phyloP scores from a whole-genome alignment of 257 asterid species.

The Nicotiana tomentosiformis region DNA sequence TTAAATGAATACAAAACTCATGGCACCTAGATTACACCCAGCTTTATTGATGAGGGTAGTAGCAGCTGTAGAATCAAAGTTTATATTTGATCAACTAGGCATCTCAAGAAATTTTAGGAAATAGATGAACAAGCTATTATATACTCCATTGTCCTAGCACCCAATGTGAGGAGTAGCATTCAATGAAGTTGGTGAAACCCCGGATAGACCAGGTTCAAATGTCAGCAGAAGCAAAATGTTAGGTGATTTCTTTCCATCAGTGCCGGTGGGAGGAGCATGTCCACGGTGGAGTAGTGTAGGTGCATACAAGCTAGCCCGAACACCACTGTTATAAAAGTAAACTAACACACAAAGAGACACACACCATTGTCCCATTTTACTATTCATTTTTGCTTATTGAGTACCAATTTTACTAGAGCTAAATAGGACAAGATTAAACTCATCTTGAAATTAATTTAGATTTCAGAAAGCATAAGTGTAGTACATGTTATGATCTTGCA shows the following conservation, averaged over 20 bases:
- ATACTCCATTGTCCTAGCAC: background rate
- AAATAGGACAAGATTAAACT: background rate
- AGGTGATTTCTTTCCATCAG: background rate
- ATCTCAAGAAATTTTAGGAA: background rate
- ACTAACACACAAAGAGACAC: background rate
- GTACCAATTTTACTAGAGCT: background rate
- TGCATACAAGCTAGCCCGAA: background rate
- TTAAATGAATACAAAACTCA: background rate
- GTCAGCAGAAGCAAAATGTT: background rate
- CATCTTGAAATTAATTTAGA: background rate
- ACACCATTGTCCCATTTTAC: background rate
- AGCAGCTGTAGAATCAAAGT: background rate
- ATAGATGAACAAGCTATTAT: background rate
- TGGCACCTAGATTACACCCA: slow-evolving; percentile 2
- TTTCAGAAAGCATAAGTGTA: background rate
- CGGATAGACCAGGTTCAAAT: background rate
- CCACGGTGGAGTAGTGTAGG: background rate
- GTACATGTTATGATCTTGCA: background rate
- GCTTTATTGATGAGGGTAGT: background rate
- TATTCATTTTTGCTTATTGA: background rate
- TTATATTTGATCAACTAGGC: background rate
- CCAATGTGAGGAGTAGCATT: background rate
- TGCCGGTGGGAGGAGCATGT: background rate
- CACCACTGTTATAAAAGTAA: background rate
- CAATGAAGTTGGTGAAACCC: background rate